Percentiles rank a stretch among this genome's conserved stretches.
These are phyloP conservation scores for Scheffersomyces lignicola DNA, from an alignment of 1,139 yeast genomes.

Conservation along the genomic window DNA sequence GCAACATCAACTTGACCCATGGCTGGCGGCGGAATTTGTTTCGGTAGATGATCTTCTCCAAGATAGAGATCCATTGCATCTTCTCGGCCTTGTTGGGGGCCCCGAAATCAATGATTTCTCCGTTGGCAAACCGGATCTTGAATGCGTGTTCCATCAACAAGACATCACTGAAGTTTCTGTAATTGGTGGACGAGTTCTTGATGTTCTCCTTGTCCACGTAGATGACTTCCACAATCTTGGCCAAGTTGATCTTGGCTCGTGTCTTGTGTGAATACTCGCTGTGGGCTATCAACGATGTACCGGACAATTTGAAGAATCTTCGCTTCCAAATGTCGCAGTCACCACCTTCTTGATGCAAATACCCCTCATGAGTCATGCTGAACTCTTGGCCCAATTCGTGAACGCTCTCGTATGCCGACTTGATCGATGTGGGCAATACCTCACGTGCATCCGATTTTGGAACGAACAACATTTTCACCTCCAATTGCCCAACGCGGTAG, in stretches of 20 bases:
- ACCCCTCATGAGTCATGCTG: constrained; percentile 52
- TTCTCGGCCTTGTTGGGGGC: constrained; percentile 62
- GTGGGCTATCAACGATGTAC: constrained; percentile 63
- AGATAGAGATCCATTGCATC: constrained; percentile 52
- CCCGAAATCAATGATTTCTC: constrained; percentile 68
- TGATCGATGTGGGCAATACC: constrained; percentile 64
- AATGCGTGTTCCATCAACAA: constrained; percentile 63
- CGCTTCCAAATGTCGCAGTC: constrained; percentile 65
- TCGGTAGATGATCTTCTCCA: constrained; percentile 55
- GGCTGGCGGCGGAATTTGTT: constrained; percentile 63
- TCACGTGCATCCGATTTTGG: constrained; percentile 60
- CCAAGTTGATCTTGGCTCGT: constrained; percentile 64
- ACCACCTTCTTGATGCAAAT: constrained; percentile 76
- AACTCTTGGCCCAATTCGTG: constrained; percentile 45
- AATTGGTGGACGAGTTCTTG: constrained; percentile 28
- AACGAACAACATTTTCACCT: constrained; percentile 71
- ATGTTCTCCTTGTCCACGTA: constrained; percentile 49
- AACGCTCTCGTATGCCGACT: constrained; percentile 55
- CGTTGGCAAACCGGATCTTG: constrained; percentile 62
- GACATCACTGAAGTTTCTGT: constrained; percentile 65
- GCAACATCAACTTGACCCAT: constrained; percentile 60
- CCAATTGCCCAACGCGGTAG: constrained; percentile 64
- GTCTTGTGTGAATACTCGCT: constrained; percentile 63
- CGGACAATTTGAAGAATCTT: constrained; percentile 60
- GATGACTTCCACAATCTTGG: constrained; percentile 56